phyloP scores from a whole-genome alignment of 345 rosid species.

The Excoecaria agallocha region DNA sequence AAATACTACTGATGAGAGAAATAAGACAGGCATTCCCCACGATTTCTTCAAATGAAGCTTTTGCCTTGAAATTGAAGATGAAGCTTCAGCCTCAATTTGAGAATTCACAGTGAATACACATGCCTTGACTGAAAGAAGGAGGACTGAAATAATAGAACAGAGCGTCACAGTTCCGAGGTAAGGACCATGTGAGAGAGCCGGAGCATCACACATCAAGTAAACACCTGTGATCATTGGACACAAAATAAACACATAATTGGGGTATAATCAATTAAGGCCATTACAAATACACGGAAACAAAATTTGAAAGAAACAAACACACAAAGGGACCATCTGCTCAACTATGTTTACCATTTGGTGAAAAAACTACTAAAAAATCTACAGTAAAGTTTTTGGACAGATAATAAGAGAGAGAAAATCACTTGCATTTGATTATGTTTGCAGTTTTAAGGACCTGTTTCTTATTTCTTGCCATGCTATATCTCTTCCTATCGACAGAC shows the following conservation, averaged over 20 bases:
- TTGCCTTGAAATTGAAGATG: conserved; percentile 61
- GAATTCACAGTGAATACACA: conserved; percentile 78
- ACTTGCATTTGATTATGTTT: background rate
- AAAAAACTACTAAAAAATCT: background rate
- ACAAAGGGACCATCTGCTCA: background rate
- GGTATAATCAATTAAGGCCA: background rate
- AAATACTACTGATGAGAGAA: conserved; percentile 80
- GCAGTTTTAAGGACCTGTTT: background rate
- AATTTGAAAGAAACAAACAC: background rate
- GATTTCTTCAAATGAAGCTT: conserved; percentile 80
- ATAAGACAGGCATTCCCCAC: conserved; percentile 99
- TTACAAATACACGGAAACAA: background rate
- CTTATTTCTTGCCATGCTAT: background rate
- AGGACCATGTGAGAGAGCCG: conserved; percentile 84
- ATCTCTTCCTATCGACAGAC: background rate
- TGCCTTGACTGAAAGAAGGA: conserved; percentile 75
- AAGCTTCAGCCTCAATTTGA: conserved; percentile 64
- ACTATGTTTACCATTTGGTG: background rate
- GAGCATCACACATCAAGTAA: conserved; percentile 66
- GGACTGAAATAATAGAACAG: conserved; percentile 62
- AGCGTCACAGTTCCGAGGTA: conserved; percentile 83
- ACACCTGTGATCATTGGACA: conserved; percentile 54
- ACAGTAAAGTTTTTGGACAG: background rate
- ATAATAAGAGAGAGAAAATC: background rate
- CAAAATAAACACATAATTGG: conserved; percentile 3